Base-by-base conservation (phyloP, 164 flowering plant genomes). In the Vitis vinifera region DNA sequence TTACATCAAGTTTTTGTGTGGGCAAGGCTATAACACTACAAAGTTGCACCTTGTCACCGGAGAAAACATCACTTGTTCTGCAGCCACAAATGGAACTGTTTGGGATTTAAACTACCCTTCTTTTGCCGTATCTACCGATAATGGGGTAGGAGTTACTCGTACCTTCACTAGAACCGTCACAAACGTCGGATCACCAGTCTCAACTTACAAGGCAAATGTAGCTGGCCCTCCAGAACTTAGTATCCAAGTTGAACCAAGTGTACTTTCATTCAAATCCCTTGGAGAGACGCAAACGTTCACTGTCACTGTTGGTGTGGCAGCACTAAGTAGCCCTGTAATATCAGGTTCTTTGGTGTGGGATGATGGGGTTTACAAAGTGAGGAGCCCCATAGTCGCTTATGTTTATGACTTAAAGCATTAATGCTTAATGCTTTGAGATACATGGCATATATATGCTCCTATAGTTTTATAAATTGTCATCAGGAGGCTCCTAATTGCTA, bases 31-130 rank as follows among this genome's bases (percentile, higher is more conserved):
- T 17, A 49, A 10, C 31, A 50, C 63, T 0, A 15, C 8, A 51
- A 49, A 19, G 13, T 50, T 66, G 23, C 44, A 11, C 4, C 17
- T 23, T 8, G 15, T 61, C 8, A 51, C 64, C 0, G 68, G 71
- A 48, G 50, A 50, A n/a, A 67, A 73, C 44, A 19, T 5, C 31
- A 70, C 37, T 4, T 70, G 67, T 61, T 2, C 67, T 13, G 2
- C 15, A 0, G 44, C 16, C 27, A n/a, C 37, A 50, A 49, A 27
- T 27, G 47, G 13, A 8, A 61, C 50, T 3, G 49, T n/a, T 3
- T 51, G 29, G 52, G 68, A 23, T 16, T 8, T 73, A 11, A 74
- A 68, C 9, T 55, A 60, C 29, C 77, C 72, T 68, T 69, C 77
- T 0, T 50, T 64, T 44, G 71, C 64, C 11, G 2, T 67, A 6